These are phyloP conservation scores for Phytopythium cucurbitacearum DNA, from an alignment of 352 stramenopile species.

Conservation along the genomic window DNA sequence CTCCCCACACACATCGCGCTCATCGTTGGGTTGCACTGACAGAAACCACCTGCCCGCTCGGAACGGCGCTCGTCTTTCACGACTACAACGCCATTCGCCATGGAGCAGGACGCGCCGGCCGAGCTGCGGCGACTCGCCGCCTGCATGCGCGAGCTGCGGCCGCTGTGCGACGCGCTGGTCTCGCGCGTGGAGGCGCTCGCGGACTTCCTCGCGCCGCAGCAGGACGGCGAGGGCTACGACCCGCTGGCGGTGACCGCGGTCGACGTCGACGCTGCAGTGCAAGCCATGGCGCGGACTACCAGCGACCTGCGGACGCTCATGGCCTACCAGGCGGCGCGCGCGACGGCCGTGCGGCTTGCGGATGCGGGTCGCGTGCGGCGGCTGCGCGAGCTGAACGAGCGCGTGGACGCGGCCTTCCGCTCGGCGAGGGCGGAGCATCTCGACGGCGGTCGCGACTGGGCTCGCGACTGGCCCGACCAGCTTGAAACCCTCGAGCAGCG, in stretches of 20 bases:
- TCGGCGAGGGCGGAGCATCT: conserved; percentile 35
- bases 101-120: conserved; percentile 22
- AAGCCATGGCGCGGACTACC: too few relatives aligned
- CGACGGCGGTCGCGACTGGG: conserved; percentile 41
- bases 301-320: conserved; percentile 21
- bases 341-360: conserved; percentile 29
- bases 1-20: background rate
- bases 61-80: background rate
- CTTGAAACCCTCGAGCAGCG: conserved; percentile 39
- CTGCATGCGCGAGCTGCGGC: conserved; percentile 26
- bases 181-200: conserved; percentile 24
- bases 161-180: conserved; percentile 27
- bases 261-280: conserved; percentile 4
- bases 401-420: conserved; percentile 31
- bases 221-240: conserved; percentile 8
- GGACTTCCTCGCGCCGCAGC: conserved; percentile 17
- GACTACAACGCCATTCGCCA: conserved; percentile 4
- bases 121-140: conserved; percentile 19
- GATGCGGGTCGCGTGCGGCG: conserved; percentile 28
- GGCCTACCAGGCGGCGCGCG: conserved; percentile 16
- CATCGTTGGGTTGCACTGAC: background rate
- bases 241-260: conserved; percentile 7
- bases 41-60: background rate
- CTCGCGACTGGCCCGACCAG: conserved; percentile 36
- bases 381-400: conserved; percentile 30